Percentiles rank a stretch among this genome's conserved stretches.
phyloP scores from a whole-genome alignment of 257 asterid genomes.

The Cordia subcordata region DNA sequence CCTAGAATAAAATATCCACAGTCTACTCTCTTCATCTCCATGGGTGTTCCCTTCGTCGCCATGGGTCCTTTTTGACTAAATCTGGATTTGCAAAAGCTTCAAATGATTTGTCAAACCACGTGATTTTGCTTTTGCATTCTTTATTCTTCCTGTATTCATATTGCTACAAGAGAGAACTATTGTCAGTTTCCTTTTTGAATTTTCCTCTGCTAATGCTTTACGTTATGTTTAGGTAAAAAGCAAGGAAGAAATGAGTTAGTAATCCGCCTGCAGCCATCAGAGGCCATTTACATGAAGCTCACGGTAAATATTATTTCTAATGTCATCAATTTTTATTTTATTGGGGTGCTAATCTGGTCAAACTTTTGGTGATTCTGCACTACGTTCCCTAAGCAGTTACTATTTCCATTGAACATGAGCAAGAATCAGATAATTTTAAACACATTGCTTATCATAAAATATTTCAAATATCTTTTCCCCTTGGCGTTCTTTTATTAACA shows the following conservation, averaged over 20 bases:
- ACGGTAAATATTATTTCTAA: slow-evolving; percentile 39
- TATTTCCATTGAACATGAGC: too few species aligned
- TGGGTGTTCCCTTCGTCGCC: too few species aligned
- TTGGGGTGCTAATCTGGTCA: not conserved
- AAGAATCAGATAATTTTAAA: too few species aligned
- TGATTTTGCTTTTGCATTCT: too few species aligned
- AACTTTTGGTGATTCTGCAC: not conserved
- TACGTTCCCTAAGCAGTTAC: not conserved
- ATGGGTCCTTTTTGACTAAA: too few species aligned
- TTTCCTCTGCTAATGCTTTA: slow-evolving; percentile 4
- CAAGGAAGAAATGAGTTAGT: slow-evolving; percentile 97
- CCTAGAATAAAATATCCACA: not conserved
- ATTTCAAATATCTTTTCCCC: too few species aligned
- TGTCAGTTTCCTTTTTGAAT: too few species aligned
- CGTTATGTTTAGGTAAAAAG: slow-evolving; percentile 53
- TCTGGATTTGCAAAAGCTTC: not conserved
- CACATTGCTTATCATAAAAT: too few species aligned
- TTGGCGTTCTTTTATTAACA: too few species aligned
- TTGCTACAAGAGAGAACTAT: too few species aligned
- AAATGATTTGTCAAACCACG: not conserved
- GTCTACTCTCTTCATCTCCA: too few species aligned
- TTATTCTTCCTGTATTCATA: too few species aligned
- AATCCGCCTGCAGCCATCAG: slow-evolving; percentile 95
- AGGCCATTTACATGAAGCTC: slow-evolving; percentile 97
- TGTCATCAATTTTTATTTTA: not conserved